Base-by-base conservation (phyloP, 1,284 basidiomycete genomes). In the Marasmius tenuissimus region DNA sequence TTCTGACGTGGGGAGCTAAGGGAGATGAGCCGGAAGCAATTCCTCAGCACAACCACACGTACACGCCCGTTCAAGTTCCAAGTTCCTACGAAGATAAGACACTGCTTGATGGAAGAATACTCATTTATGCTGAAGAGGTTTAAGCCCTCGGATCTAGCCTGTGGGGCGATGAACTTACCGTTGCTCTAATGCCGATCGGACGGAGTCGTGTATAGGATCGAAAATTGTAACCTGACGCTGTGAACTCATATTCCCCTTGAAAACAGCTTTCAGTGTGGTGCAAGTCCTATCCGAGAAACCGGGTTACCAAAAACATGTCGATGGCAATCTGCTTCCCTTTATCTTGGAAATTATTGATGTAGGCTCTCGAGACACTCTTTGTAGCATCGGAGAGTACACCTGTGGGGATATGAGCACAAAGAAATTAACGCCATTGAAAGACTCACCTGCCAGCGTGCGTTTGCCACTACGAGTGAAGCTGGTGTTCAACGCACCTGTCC, bases 271-370 rank as follows among this genome's bases (percentile, higher is more conserved):
- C 14, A 58, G 49, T 39, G 34, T 50, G 49, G 16, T 20, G 42
- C 5, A 10, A 27, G 35, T 42, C 9, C 48, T 6, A 42, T 20
- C 3, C 2, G 40, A 10, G 18, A 53, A 47, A 53, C 55, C 20
- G 63, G 4, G 14, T 59, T 62, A 95, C 94, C 66, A 99, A 81
- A 67, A 99, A 91, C 84, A 95, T 91, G 71, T 99, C 97, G 65
- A 99, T 98, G 0, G 96, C 94, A 18, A 85, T 78, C 70, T 99
- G 97, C 73, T 99, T 99, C 50, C 85, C 87, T 73, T 94, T 94
- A 74, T 99, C 97, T 68, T 97, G 93, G 73, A 99, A 98, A 72
- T 98, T 98, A 74, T 97, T 97, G 73, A 98, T 97, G 71, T 98
- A 98, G 60, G 97, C 96, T 61, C 96, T 85, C 14, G 88, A 91